phyloP scores from a whole-genome alignment of 495 filamentous ascomycete species.

The Oidiodendron maius region DNA sequence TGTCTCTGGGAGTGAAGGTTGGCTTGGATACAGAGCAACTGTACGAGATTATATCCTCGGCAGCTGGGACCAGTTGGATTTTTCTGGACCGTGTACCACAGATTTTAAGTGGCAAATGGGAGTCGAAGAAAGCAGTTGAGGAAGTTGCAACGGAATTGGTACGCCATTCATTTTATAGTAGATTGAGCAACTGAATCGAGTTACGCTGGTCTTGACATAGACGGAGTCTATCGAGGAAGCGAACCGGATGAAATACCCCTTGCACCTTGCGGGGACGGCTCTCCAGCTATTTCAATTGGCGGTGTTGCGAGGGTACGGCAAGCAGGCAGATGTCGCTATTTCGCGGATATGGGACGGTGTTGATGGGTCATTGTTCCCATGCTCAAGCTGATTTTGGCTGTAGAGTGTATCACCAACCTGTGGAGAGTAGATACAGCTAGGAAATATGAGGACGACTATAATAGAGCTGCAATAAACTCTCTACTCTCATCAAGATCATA shows the following conservation, averaged over 20 bases:
- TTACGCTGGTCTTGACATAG: conserved; percentile 7
- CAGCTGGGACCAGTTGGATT: conserved; percentile 60
- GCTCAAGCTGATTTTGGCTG: too few relatives aligned
- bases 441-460: too few relatives aligned
- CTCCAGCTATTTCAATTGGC: conserved; percentile 17
- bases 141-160: conserved; percentile 17
- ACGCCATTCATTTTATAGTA: conserved; percentile 2
- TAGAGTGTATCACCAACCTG: too few relatives aligned
- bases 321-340: conserved; percentile 13
- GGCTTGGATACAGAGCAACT: conserved; percentile 60
- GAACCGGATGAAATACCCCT: conserved; percentile 16
- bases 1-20: conserved; percentile 57
- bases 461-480: too few relatives aligned
- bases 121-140: conserved; percentile 10
- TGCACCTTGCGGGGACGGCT: conserved; percentile 15
- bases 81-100: conserved; percentile 51
- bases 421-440: too few relatives aligned
- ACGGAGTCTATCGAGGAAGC: conserved; percentile 16
- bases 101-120: conserved; percentile 39
- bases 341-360: conserved; percentile 13
- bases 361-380: conserved; percentile 9
- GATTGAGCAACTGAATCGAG: too few relatives aligned
- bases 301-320: conserved; percentile 9
- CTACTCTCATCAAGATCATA: too few relatives aligned
- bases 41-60: conserved; percentile 60